Evolutionary conservation across 495 filamentous ascomycete genomes (phyloP).

Genomic region (Aspergillus nanangensis): DNA sequence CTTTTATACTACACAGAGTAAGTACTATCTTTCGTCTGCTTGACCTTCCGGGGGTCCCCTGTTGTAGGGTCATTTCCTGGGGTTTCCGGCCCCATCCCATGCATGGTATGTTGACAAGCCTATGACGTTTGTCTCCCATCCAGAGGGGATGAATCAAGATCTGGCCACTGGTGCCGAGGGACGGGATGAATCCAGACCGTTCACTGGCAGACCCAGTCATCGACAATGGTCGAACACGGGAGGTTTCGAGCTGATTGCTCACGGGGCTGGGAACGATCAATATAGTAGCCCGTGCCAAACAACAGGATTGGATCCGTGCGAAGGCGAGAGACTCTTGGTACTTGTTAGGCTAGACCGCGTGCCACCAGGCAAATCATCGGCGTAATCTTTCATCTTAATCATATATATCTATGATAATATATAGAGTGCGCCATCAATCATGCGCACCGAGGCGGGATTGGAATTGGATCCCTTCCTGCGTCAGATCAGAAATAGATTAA

Average conservation of each 20-base stretch:
- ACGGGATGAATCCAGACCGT: not conserved
- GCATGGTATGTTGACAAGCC: not conserved
- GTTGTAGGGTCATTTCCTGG: not conserved
- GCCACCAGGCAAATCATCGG: not conserved
- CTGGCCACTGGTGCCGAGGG: not conserved
- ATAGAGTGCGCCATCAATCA: too few species aligned
- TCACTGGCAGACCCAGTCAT: not conserved
- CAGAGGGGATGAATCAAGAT: not conserved
- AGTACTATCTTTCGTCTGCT: not conserved
- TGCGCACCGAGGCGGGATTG: too few species aligned
- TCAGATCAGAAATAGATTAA: not conserved
- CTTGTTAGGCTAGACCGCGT: not conserved
- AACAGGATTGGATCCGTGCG: not conserved
- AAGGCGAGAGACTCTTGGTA: too few species aligned
- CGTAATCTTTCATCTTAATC: too few species aligned
- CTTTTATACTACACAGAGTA: too few species aligned
- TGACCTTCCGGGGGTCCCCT: not conserved
- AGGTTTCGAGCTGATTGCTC: constrained; percentile 16
- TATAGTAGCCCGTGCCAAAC: not conserved
- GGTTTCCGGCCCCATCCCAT: not conserved
- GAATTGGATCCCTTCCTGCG: not conserved
- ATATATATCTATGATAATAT: too few species aligned
- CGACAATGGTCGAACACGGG: constrained; percentile 9
- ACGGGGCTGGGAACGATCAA: constrained; percentile 3
- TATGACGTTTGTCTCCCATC: not conserved